These are phyloP conservation scores for Gossypium arboreum DNA, from an alignment of 345 rosid genomes.

Conservation along the genomic window DNA sequence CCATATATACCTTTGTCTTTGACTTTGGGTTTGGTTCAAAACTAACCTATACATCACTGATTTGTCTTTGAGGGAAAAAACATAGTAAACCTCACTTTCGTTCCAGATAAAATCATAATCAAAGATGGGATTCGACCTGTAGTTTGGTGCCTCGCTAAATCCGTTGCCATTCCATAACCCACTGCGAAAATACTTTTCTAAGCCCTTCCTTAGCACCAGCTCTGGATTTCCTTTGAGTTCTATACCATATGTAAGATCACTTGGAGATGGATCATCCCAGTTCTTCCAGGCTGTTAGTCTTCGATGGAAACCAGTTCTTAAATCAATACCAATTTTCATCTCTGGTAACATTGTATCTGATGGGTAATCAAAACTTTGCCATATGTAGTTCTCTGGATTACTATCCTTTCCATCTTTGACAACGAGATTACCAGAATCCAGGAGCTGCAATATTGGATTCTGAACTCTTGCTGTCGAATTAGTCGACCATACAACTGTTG, in stretches of 20 bases:
- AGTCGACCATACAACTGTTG: neutral
- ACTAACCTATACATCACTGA: neutral
- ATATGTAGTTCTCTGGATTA: no score
- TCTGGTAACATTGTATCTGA: slow-evolving; percentile 18
- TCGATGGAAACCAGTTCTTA: neutral
- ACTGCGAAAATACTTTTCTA: slow-evolving; percentile 5
- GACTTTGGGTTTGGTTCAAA: neutral
- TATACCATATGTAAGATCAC: slow-evolving; percentile 2
- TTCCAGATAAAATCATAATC: slow-evolving; percentile 28
- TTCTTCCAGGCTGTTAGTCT: slow-evolving; percentile 13
- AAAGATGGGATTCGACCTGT: neutral
- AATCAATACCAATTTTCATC: slow-evolving; percentile 38
- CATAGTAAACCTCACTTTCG: slow-evolving; percentile 28
- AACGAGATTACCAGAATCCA: no score
- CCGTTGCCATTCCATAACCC: slow-evolving; percentile 53
- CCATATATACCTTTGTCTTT: neutral
- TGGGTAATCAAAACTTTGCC: no score
- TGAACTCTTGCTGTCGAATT: neutral
- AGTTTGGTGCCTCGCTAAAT: slow-evolving; percentile 25
- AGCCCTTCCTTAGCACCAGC: slow-evolving; percentile 12
- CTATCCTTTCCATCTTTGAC: no score
- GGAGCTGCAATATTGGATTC: no score
- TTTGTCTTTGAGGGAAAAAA: slow-evolving; percentile 13
- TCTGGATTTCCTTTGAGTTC: slow-evolving; percentile 1
- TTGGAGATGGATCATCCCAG: slow-evolving; percentile 14